Base-by-base conservation (phyloP, 148 eudicot species). In the Persicaria tinctoria region DNA sequence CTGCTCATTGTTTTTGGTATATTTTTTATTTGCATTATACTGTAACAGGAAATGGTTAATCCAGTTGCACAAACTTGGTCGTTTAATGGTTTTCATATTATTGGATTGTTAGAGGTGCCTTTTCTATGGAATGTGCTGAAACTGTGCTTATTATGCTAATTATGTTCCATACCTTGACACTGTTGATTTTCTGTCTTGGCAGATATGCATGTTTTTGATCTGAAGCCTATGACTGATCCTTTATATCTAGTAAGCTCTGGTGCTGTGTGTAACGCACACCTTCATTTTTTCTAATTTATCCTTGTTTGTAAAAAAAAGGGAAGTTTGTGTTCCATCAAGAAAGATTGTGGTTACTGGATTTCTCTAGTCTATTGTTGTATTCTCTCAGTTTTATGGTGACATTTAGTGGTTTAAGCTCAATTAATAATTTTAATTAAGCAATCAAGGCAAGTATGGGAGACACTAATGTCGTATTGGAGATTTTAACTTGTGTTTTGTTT, bases 181-280 rank as follows among this genome's bases (percentile, higher is more conserved):
- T 66, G 46, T 66, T 66, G 47, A 5, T 41, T 27, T 38, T 66
- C 32, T 66, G 70, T 66, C 70, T 44, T 66, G 84, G 83, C 88
- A 91, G 97, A 91, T 85, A 91, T 91, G 93, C 88, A 85, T 80
- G 74, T 91, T 49, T 91, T 89, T 79, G 97, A 77, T 84, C 83
- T 86, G 84, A 86, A 81, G 87, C 97, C 97, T 53, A 76, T 88
- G 83, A 71, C 85, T 50, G 97, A 91, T 80, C 83, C 89, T 82
- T 76, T 91, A 64, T 76, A 81, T 74, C 82, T 91, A 91, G 97
- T 91, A 88, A 84, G 84, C 46, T 66, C n/a, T 70, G 76, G 48
- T 73, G 59, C n/a, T 16, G 78, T 59, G 8, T 9, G 23, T 9
- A 38, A 46, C 32, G 68, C 23, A 63, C 12, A 63, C 45, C 32